Conservation (phyloP, 345 rosid species). For the Noccaea bulbosa region DNA sequence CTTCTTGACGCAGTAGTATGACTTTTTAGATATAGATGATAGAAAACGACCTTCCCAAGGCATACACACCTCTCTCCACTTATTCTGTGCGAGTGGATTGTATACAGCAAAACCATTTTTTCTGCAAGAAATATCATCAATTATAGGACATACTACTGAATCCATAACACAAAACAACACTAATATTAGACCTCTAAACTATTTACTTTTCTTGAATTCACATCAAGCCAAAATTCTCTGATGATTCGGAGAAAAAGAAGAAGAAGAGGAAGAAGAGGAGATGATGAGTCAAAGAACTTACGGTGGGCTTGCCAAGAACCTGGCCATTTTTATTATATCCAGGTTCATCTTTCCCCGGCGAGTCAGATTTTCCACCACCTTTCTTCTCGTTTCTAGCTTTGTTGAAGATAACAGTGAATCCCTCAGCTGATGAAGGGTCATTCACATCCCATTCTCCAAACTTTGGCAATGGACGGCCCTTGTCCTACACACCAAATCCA, state of each 20-base stretch:
- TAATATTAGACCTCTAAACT: not conserved
- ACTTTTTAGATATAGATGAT: conserved; percentile 22
- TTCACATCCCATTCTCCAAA: conserved; percentile 71
- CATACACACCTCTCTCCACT: conserved; percentile 1
- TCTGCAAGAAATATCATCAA: conserved; percentile 29
- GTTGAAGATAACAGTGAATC: conserved; percentile 63
- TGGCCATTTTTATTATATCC: conserved; percentile 47
- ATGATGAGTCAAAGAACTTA: conserved; percentile 44
- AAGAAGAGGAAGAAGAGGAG: not conserved
- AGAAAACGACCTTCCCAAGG: conserved; percentile 29
- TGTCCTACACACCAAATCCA: conserved; percentile 46
- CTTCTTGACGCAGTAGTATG: conserved; percentile 36
- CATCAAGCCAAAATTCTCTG: not conserved
- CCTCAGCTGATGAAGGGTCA: conserved; percentile 66
- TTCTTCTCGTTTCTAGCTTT: conserved; percentile 67
- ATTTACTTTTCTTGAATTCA: not conserved
- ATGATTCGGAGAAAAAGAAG: not conserved
- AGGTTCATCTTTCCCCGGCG: conserved; percentile 50
- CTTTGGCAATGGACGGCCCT: conserved; percentile 60
- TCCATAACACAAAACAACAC: not conserved
- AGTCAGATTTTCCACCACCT: conserved; percentile 48
- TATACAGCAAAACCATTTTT: conserved; percentile 49
- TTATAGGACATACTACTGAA: not conserved
- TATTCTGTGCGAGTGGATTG: conserved; percentile 36
- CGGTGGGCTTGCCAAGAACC: conserved; percentile 64